These are phyloP conservation scores for Kandelia obovata DNA, from an alignment of 345 rosid genomes.

Conservation along the genomic window DNA sequence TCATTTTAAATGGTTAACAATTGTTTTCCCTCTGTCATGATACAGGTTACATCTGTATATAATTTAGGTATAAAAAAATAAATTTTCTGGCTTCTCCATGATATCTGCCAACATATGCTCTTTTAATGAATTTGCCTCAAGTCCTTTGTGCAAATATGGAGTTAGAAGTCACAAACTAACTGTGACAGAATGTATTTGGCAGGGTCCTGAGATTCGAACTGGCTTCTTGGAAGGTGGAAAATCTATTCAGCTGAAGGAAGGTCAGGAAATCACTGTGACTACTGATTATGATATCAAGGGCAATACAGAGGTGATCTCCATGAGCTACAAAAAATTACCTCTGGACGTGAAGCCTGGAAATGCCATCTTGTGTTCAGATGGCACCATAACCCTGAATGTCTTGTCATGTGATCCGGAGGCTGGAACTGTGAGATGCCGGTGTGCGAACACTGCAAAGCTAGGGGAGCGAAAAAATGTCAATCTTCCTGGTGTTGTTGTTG, in stretches of 20 bases:
- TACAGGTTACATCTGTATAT: no score
- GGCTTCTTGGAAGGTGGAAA: constrained; percentile 31
- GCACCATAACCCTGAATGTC: constrained; percentile 71
- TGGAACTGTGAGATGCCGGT: constrained; percentile 83
- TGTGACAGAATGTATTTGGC: neutral
- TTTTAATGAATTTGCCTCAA: neutral
- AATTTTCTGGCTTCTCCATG: neutral
- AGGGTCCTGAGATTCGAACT: constrained; percentile 36
- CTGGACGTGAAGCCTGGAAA: constrained; percentile 72
- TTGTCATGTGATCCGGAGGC: constrained; percentile 60
- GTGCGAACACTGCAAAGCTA: constrained; percentile 77
- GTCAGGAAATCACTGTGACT: constrained; percentile 43
- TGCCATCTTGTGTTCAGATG: constrained; percentile 77
- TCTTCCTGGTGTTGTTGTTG: constrained; percentile 90
- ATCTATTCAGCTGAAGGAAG: constrained; percentile 31
- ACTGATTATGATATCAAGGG: constrained; percentile 81
- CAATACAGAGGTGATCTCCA: constrained; percentile 57
- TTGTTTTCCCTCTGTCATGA: no score
- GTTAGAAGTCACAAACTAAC: neutral
- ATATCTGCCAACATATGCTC: neutral
- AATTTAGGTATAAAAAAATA: no score
- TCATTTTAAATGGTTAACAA: no score
- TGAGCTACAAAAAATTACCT: constrained; percentile 89
- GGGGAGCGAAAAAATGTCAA: constrained; percentile 93
- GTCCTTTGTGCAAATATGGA: neutral